These are phyloP conservation scores for Pyricularia grisea DNA, from an alignment of 2,329 filamentous ascomycete genomes.

Conservation along the genomic window DNA sequence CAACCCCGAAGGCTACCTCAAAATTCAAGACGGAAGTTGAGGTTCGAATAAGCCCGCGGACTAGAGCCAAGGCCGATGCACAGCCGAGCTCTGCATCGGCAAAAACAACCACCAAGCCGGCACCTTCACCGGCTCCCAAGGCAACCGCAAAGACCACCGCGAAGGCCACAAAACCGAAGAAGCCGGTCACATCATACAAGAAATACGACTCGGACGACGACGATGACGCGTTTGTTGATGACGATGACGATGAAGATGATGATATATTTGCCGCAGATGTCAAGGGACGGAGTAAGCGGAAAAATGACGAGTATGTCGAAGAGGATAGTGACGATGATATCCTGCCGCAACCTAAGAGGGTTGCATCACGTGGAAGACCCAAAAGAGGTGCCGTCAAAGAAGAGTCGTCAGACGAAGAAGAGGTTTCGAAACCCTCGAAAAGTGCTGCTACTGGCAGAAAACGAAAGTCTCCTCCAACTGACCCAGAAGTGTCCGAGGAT, in stretches of 20 bases:
- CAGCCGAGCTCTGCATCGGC: constrained; percentile 8
- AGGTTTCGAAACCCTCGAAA: constrained; percentile 13
- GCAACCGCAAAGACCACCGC: constrained; percentile 17
- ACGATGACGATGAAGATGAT: constrained; percentile 61
- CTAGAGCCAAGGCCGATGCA: constrained; percentile 24
- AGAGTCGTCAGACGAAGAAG: constrained; percentile 12
- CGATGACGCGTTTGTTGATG: constrained; percentile 52
- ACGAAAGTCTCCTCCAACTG: constrained; percentile 46
- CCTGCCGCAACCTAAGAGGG: constrained; percentile 48
- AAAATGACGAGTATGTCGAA: constrained; percentile 67
- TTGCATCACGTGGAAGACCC: constrained; percentile 34
- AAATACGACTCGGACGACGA: constrained; percentile 37
- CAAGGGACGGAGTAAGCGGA: constrained; percentile 56
- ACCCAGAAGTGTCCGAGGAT: constrained; percentile 47
- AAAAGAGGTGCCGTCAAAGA: constrained; percentile 20
- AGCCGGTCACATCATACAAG: constrained; percentile 28
- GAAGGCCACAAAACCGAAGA: constrained; percentile 27
- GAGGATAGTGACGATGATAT: constrained; percentile 62
- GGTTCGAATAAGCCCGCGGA: constrained; percentile 43
- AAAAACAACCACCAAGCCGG: background rate
- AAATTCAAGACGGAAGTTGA: constrained; percentile 33
- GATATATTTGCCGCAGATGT: constrained; percentile 75
- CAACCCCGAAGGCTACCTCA: constrained; percentile 29
- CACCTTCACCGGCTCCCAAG: constrained; percentile 12
- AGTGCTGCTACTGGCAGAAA: constrained; percentile 30